Percentiles rank a stretch among this genome's conserved stretches.
These are phyloP conservation scores for Phaeosphaeriaceae sp. DNA, from an alignment of 2,329 filamentous ascomycete genomes.

Conservation along the genomic window DNA sequence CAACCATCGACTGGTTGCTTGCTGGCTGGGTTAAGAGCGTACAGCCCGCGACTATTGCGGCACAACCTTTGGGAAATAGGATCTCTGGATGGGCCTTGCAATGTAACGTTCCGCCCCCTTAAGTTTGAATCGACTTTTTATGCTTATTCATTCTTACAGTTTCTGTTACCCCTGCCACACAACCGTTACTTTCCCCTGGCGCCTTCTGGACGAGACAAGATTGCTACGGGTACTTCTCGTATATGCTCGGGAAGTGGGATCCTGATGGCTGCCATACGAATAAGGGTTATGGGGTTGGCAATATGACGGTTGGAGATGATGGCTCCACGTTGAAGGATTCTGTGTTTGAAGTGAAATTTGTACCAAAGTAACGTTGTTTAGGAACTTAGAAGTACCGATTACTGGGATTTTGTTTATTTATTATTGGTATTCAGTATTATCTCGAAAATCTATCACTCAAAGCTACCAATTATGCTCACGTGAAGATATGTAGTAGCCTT, in stretches of 20 bases:
- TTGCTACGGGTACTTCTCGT: slow-evolving; percentile 38
- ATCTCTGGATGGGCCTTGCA: slow-evolving; percentile 25
- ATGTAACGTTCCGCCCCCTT: slow-evolving; percentile 19
- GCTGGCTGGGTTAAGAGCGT: slow-evolving; percentile 21
- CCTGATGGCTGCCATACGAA: slow-evolving; percentile 27
- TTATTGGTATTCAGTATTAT: too few relatives aligned
- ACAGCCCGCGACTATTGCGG: slow-evolving; percentile 25
- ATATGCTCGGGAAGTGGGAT: slow-evolving; percentile 24
- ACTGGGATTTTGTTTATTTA: too few relatives aligned
- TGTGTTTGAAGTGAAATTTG: slow-evolving; percentile 30
- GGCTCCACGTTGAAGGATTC: slow-evolving; percentile 27
- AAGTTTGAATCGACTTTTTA: not conserved
- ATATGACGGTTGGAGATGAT: slow-evolving; percentile 28
- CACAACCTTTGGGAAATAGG: slow-evolving; percentile 14
- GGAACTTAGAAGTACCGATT: too few relatives aligned
- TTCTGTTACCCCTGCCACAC: slow-evolving; percentile 28
- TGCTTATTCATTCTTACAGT: slow-evolving; percentile 22
- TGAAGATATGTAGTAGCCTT: too few relatives aligned
- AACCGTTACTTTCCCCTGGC: slow-evolving; percentile 16
- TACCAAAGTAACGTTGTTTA: slow-evolving; percentile 7
- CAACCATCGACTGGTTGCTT: slow-evolving; percentile 24
- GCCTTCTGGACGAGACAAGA: slow-evolving; percentile 33
- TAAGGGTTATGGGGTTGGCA: slow-evolving; percentile 28
- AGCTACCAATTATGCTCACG: too few relatives aligned
- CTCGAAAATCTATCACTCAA: too few relatives aligned